These are phyloP conservation scores for Mycena indigotica DNA, from an alignment of 768 basidiomycete species.

Conservation along the genomic window DNA sequence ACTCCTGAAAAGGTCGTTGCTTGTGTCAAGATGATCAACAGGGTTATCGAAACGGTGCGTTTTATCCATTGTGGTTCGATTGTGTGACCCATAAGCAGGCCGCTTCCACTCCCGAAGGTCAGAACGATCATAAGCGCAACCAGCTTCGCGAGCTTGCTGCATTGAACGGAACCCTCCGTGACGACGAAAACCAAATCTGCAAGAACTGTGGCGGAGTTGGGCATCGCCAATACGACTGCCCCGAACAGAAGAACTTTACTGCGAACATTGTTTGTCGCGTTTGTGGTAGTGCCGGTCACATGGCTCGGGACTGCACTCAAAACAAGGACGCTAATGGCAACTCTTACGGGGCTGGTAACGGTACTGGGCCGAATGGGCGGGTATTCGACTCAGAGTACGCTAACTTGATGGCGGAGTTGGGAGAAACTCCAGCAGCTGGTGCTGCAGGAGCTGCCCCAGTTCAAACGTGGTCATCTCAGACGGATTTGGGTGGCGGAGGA, in stretches of 20 bases:
- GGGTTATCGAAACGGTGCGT: constrained; percentile 94
- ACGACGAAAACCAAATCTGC: constrained; percentile 99
- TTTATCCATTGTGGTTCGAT: neutral
- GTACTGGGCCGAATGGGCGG: constrained; percentile 58
- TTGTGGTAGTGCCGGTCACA: constrained; percentile 97
- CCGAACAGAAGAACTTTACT: constrained; percentile 96
- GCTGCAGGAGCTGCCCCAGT: constrained; percentile 55
- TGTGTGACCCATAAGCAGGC: constrained; percentile 56
- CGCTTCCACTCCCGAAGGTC: constrained; percentile 97
- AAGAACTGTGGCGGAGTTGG: constrained; percentile 94
- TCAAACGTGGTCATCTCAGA: constrained; percentile 53
- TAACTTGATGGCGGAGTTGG: constrained; percentile 95
- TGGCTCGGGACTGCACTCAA: constrained; percentile 97
- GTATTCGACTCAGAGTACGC: constrained; percentile 98
- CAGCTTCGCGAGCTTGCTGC: constrained; percentile 97
- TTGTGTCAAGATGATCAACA: constrained; percentile 96
- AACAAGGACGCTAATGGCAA: constrained; percentile 84
- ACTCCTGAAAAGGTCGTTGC: constrained; percentile 86
- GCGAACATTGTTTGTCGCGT: constrained; percentile 99
- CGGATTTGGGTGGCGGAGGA: constrained; percentile 73
- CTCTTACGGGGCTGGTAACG: constrained; percentile 33
- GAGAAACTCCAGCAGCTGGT: constrained; percentile 70
- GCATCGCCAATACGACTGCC: constrained; percentile 98
- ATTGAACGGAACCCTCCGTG: constrained; percentile 96
- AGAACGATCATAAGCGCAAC: constrained; percentile 99